Base-by-base conservation (phyloP, 352 stramenopile genomes). In the Phytopythium helicoides region DNA sequence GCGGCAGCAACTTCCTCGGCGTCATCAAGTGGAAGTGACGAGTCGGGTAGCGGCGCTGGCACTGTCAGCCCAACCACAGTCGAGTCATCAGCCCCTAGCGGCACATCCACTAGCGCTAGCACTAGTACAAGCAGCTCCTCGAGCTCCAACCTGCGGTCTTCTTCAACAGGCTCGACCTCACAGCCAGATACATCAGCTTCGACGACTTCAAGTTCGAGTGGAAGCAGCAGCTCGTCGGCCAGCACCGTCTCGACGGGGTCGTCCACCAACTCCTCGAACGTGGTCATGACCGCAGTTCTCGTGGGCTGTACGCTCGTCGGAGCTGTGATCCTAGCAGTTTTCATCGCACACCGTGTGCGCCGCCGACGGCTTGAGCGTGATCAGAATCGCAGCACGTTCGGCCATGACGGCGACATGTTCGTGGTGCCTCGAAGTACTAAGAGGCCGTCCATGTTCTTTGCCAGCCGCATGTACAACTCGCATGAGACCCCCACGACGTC, bases 241-340 rank as follows among this genome's bases (percentile, higher is more conserved):
- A 51, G 39, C 6, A n/a, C 58, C 10, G 18, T 22, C 11, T 22
- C 21, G 3, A 39, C 8, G 6, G n/a, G 28, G 3, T 34, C 46
- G 5, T 26, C n/a, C 18, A 64, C 48, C 8, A 38, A 47, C 1
- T 80, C 74, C 0, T 68, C 69, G 0, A 31, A 55, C 15, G 52
- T 61, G 33, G 47, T 84, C 15, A 85, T 79, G 47, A 61, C 85
- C 25, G 66, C 56, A 11, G 46, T 38, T 1, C 67, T 90, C 41
- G 64, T 89, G 26, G 48, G 62, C 45, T 75, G 54, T 2, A 73
- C 64, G 0, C 62, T 66, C 15, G 45, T 76, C 19, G 71, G 73
- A 12, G 62, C 75, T 12, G 39, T 85, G 18, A 52, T 86, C 26
- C 59, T 89, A 11, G 54, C 67, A 6, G 22, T 77, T 3, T 87